phyloP scores from a whole-genome alignment of 768 basidiomycete species.

The Russula compacta region DNA sequence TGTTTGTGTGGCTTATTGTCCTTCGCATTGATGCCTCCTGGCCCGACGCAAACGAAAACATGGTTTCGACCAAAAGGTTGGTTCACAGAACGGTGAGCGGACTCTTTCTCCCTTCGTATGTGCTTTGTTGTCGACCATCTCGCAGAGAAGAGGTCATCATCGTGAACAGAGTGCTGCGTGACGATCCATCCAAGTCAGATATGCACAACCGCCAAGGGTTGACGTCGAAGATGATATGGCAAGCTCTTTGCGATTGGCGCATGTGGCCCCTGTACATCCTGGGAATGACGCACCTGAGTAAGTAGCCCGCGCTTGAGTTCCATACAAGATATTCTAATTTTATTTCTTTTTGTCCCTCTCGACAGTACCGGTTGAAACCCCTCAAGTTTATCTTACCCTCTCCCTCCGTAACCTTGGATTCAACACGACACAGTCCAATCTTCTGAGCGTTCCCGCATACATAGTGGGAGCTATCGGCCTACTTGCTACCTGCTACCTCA shows the following conservation, averaged over 20 bases:
- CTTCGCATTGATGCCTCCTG: neutral
- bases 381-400: slow-evolving; percentile 55
- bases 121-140: neutral
- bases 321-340: neutral
- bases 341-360: neutral
- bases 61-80: neutral
- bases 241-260: slow-evolving; percentile 47
- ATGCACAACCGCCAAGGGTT: slow-evolving; percentile 71
- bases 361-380: slow-evolving; percentile 48
- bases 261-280: slow-evolving; percentile 60
- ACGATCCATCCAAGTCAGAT: slow-evolving; percentile 22
- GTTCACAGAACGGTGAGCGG: neutral
- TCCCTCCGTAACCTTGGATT: slow-evolving; percentile 52
- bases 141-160: neutral
- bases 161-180: neutral
- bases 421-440: slow-evolving; percentile 47
- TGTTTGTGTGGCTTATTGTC: neutral
- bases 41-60: neutral
- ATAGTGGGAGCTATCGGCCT: slow-evolving; percentile 40
- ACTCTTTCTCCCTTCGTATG: neutral
- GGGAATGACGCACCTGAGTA: slow-evolving; percentile 35
- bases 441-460: slow-evolving; percentile 52
- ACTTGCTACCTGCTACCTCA: slow-evolving; percentile 37
- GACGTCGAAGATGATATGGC: slow-evolving; percentile 37
- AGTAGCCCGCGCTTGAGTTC: slow-evolving; percentile 33